Conservation (phyloP, 352 stramenopile species). For the Phytophthora pinifolia region DNA sequence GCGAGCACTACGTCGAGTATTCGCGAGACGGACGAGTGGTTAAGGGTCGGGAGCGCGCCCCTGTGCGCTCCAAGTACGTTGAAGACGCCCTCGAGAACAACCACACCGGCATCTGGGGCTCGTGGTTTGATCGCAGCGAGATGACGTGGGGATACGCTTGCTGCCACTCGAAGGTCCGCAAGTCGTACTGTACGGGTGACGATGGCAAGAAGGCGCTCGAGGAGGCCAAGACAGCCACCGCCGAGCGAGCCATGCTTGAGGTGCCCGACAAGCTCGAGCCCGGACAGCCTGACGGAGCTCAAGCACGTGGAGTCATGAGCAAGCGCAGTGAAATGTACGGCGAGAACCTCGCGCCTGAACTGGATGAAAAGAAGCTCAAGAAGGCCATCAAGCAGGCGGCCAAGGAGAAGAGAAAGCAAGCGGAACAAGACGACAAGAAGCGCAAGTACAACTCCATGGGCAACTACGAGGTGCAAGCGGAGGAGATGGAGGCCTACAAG, state of each 20-base stretch:
- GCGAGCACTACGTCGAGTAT: constrained; percentile 93
- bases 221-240: constrained; percentile 58
- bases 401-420: constrained; percentile 56
- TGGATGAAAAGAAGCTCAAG: constrained; percentile 87
- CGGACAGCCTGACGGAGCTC: constrained; percentile 14
- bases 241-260: constrained; percentile 58
- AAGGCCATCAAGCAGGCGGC: constrained; percentile 78
- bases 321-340: constrained; percentile 90
- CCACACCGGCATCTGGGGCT: constrained; percentile 97
- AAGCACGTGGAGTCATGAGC: constrained; percentile 34
- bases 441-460: constrained; percentile 95
- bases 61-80: constrained; percentile 96
- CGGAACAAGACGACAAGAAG: constrained; percentile 79
- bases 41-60: constrained; percentile 76
- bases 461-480: constrained; percentile 90
- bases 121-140: constrained; percentile 95
- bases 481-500: constrained; percentile 97
- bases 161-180: constrained; percentile 94
- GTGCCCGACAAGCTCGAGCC: constrained; percentile 22
- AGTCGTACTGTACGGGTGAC: constrained; percentile 95
- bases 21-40: constrained; percentile 89
- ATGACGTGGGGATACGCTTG: constrained; percentile 98
- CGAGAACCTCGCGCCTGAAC: constrained; percentile 72
- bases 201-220: constrained; percentile 91
- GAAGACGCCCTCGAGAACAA: constrained; percentile 97